phyloP scores from a whole-genome alignment of 768 basidiomycete species.

The Crassisporium funariophilum region DNA sequence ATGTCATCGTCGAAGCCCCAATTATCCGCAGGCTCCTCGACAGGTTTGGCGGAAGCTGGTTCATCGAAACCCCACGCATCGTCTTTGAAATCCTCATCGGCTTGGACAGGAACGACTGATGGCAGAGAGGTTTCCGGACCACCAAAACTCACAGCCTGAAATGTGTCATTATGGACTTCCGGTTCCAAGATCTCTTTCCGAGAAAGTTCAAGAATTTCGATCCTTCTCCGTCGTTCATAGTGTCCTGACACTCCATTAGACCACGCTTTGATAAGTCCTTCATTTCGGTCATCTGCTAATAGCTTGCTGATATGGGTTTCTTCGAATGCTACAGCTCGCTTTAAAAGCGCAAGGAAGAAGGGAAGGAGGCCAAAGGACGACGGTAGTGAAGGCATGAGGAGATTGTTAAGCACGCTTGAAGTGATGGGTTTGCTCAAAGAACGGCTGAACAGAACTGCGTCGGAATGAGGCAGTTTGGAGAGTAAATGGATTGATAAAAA shows the following conservation, averaged over 20 bases:
- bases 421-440: constrained; percentile 64
- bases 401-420: constrained; percentile 59
- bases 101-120: constrained; percentile 32
- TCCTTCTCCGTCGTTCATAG: constrained; percentile 78
- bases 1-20: constrained; percentile 27
- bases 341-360: constrained; percentile 57
- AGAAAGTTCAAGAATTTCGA: constrained; percentile 63
- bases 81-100: constrained; percentile 36
- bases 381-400: constrained; percentile 74
- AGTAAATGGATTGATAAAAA: constrained; percentile 67
- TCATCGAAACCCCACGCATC: constrained; percentile 38
- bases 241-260: constrained; percentile 65
- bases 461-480: constrained; percentile 50
- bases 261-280: constrained; percentile 68
- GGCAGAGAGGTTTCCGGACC: constrained; percentile 31
- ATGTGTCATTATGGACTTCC: constrained; percentile 40
- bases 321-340: constrained; percentile 70
- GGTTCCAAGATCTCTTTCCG: constrained; percentile 53
- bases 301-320: constrained; percentile 48
- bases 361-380: constrained; percentile 61
- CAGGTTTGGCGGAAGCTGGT: constrained; percentile 27
- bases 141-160: constrained; percentile 42
- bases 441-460: constrained; percentile 49
- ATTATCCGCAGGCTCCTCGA: constrained; percentile 28
- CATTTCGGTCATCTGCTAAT: constrained; percentile 48